Evolutionary conservation across 2,329 filamentous ascomycete species (phyloP).

Genomic region (Nemania sp.): DNA sequence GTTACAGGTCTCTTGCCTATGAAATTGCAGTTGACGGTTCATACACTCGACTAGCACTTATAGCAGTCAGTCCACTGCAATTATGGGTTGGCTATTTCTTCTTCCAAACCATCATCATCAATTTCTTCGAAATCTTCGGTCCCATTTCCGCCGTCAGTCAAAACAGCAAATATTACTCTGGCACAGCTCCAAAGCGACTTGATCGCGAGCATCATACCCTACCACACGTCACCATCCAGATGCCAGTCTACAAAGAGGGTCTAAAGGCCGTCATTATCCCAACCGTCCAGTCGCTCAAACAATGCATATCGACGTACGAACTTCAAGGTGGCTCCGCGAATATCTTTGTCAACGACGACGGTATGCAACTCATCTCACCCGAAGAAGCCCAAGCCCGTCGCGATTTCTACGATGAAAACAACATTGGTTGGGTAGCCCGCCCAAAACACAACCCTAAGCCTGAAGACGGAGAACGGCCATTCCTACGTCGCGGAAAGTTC

Average conservation of each 20-base stretch:
- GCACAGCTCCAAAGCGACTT: constrained; percentile 53
- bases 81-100: constrained; percentile 67
- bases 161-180: constrained; percentile 62
- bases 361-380: constrained; percentile 70
- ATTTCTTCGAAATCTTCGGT: constrained; percentile 63
- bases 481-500: constrained; percentile 73
- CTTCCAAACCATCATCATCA: constrained; percentile 63
- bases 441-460: constrained; percentile 65
- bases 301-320: constrained; percentile 70
- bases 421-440: constrained; percentile 68
- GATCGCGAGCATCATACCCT: constrained; percentile 56
- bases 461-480: constrained; percentile 61
- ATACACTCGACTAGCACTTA: constrained; percentile 66
- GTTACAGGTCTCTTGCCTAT: constrained; percentile 66
- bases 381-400: constrained; percentile 62
- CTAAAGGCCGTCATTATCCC: constrained; percentile 64
- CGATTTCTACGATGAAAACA: constrained; percentile 69
- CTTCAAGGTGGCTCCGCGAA: constrained; percentile 74
- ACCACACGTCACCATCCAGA: constrained; percentile 62
- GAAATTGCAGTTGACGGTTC: constrained; percentile 65
- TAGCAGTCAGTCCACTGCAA: constrained; percentile 64
- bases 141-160: constrained; percentile 59
- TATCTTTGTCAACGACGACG: constrained; percentile 77
- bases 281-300: constrained; percentile 66
- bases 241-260: constrained; percentile 65